Base-by-base conservation (phyloP, 495 filamentous ascomycete genomes). In the Aspergillus leporis region DNA sequence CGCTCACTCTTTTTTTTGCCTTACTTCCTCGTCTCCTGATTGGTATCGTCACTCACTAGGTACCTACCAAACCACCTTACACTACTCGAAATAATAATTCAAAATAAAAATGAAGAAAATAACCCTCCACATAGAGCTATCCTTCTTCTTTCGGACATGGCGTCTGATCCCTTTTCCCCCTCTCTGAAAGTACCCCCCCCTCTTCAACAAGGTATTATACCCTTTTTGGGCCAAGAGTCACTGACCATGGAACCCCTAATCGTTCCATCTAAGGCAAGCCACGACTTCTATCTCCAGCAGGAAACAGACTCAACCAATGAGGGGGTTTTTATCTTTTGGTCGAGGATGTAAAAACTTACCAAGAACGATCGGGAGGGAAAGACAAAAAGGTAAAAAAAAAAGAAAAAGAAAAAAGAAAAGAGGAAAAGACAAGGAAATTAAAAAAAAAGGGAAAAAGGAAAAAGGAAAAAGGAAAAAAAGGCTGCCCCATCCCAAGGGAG, bases 191-290 rank as follows among this genome's bases (percentile, higher is more conserved):
- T 34, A 22, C 28, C 54, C n/a, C 25, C 31, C 56, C 46, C 40
- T 50, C 41, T 45, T 59, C 40, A 21, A 50, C 32, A 21, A n/a
- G 46, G 22, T 60, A 8, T 43, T 61, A 64, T 58, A 55, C 54
- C 59, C 52, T 41, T 36, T 61, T 61, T 55, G 10, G 59, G 50
- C 7, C 47, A 60, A 32, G 65, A 62, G 66, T 65, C 65, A 70
- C 66, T 73, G 69, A 71, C 71, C 57, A 61, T 64, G 25, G n/a
- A 28, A 3, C 25, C 64, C 59, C 58, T 54, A 43, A 59, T 63
- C 53, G 60, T 49, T 28, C 64, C 68, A 61, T 64, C 66, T 70
- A 53, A 71, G 74, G 73, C 70, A 76, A 71, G 72, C 69, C 67
- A 73, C 67, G 45, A 56, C 54, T 38, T 62, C 41, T 34, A 25